Evolutionary conservation across 306 rosid species (phyloP).

Genomic region (Dryas drummondii): DNA sequence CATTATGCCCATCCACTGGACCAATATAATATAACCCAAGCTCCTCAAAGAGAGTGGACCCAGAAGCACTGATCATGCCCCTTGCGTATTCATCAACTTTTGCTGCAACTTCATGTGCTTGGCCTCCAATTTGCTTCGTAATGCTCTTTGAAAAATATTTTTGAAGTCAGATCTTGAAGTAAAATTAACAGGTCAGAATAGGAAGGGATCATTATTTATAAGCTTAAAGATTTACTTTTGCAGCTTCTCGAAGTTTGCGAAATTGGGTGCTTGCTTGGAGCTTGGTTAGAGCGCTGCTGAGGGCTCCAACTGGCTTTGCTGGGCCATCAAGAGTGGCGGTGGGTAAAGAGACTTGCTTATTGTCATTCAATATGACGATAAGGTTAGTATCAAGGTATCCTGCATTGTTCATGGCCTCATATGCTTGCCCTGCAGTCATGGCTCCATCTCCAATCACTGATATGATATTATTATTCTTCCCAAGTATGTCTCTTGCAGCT

Average conservation of each 20-base stretch:
- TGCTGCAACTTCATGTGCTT: slow-evolving; percentile 68
- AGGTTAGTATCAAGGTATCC: slow-evolving; percentile 78
- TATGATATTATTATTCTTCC: slow-evolving; percentile 66
- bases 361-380: slow-evolving; percentile 84
- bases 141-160: slow-evolving; percentile 39
- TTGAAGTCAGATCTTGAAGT: slow-evolving; percentile 27
- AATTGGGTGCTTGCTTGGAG: slow-evolving; percentile 82
- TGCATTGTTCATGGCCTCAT: slow-evolving; percentile 95
- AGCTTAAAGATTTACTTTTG: slow-evolving; percentile 54
- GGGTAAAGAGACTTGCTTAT: slow-evolving; percentile 93
- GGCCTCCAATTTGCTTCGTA: slow-evolving; percentile 67
- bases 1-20: slow-evolving; percentile 83
- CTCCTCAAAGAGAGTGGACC: slow-evolving; percentile 73
- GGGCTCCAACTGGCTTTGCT: slow-evolving; percentile 89
- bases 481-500: slow-evolving; percentile 80
- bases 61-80: slow-evolving; percentile 62
- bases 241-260: slow-evolving; percentile 78
- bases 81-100: slow-evolving; percentile 75
- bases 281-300: slow-evolving; percentile 67
- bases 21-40: slow-evolving; percentile 80
- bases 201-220: neutral
- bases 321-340: slow-evolving; percentile 97
- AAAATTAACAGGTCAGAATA: slow-evolving; percentile 4
- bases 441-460: slow-evolving; percentile 98
- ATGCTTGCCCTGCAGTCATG: slow-evolving; percentile 97